phyloP scores from a whole-genome alignment of 345 rosid species.

The Cardiospermum halicacabum region DNA sequence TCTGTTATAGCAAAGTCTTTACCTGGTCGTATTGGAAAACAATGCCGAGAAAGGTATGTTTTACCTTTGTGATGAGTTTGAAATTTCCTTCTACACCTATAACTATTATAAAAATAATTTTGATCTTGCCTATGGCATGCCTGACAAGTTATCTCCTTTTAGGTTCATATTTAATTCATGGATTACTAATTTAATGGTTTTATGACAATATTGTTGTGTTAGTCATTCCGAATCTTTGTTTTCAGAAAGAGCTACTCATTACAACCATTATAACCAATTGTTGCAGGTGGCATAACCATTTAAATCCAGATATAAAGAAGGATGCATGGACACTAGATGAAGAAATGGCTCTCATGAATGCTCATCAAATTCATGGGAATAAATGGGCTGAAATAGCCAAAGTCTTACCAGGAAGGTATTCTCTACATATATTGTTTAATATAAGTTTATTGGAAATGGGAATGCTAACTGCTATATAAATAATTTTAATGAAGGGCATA shows the following conservation, averaged over 20 bases:
- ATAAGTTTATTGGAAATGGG: constrained; percentile 5
- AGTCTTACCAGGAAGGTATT: constrained; percentile 94
- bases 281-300: constrained; percentile 98
- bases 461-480: constrained; percentile 1
- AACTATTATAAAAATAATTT: background rate
- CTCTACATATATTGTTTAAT: background rate
- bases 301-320: constrained; percentile 90
- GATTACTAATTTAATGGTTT: background rate
- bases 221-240: constrained; percentile 2
- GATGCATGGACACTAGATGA: constrained; percentile 94
- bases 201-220: background rate
- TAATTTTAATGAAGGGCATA: background rate
- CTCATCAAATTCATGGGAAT: constrained; percentile 74
- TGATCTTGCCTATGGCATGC: background rate
- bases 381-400: constrained; percentile 99
- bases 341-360: constrained; percentile 75
- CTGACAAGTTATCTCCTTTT: background rate
- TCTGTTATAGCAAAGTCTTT: constrained; percentile 84
- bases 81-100: background rate
- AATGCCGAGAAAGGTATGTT: constrained; percentile 88
- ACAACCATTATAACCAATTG: constrained; percentile 18
- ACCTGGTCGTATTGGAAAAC: constrained; percentile 97
- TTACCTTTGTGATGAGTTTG: background rate
- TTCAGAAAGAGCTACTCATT: background rate
- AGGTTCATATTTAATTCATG: background rate